Percentiles rank a stretch among this genome's conserved stretches.
Conservation (phyloP, 2,329 filamentous ascomycete genomes). For the Dactylellina drechsleri region DNA sequence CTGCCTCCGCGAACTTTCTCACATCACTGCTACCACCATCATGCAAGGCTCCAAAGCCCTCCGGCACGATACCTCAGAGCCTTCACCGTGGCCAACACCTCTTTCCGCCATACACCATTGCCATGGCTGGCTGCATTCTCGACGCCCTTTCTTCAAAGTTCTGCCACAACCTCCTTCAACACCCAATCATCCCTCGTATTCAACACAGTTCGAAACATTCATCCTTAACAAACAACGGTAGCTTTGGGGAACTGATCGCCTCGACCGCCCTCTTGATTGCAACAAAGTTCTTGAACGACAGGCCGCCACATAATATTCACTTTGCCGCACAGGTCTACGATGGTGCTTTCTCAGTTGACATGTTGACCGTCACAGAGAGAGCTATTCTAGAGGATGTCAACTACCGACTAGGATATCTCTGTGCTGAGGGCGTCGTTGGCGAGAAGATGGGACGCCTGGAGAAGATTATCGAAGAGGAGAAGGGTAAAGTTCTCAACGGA, state of each 20-base stretch:
- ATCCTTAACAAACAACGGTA: conserved; percentile 20
- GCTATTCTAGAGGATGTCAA: conserved; percentile 43
- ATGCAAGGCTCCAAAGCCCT: conserved; percentile 32
- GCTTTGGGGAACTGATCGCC: conserved; percentile 40
- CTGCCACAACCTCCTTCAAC: conserved; percentile 44
- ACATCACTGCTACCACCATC: conserved; percentile 37
- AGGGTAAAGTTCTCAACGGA: conserved; percentile 16
- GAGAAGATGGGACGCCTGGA: conserved; percentile 44
- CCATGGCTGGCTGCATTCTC: conserved; percentile 52
- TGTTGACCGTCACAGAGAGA: conserved; percentile 43
- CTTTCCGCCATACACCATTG: conserved; percentile 44
- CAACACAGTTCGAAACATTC: conserved; percentile 10
- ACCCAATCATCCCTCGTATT: conserved; percentile 44
- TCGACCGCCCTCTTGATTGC: conserved; percentile 45
- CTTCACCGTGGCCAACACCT: conserved; percentile 52
- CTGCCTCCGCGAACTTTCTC: conserved; percentile 35
- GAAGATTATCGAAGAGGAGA: conserved; percentile 31
- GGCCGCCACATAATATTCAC: conserved; percentile 50
- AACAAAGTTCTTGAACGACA: conserved; percentile 49
- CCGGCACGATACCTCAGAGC: conserved; percentile 29
- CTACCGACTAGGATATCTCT: conserved; percentile 47
- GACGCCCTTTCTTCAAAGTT: conserved; percentile 54
- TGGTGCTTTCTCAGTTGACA: conserved; percentile 37
- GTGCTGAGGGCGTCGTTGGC: conserved; percentile 41
- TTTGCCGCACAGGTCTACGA: conserved; percentile 49